phyloP scores from a whole-genome alignment of 345 rosid species.

The Turritis glabra region DNA sequence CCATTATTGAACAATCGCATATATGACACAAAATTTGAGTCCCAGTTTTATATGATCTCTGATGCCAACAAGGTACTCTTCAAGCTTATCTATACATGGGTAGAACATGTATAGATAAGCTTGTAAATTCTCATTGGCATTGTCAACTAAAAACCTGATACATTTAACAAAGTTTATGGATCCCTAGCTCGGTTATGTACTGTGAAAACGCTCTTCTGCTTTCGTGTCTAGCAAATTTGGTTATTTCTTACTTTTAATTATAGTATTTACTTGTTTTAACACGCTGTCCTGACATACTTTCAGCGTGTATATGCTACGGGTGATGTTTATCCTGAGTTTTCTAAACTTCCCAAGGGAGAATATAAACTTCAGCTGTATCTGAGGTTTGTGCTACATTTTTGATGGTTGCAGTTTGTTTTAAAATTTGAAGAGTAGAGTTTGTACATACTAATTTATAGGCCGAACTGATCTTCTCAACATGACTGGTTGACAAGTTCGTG shows the following conservation, averaged over 20 bases:
- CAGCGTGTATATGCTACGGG: conserved; percentile 90
- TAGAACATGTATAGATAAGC: conserved; percentile 5
- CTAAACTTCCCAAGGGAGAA: conserved; percentile 95
- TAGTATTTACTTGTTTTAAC: conserved; percentile 22
- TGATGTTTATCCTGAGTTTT: conserved; percentile 76
- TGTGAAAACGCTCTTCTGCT: neutral
- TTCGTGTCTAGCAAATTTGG: conserved; percentile 19
- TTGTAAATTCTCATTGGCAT: conserved; percentile 21
- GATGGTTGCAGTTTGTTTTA: conserved; percentile 8
- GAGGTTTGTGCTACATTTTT: conserved; percentile 52
- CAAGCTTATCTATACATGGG: conserved; percentile 2
- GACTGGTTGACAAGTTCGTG: neutral
- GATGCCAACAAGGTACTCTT: conserved; percentile 83
- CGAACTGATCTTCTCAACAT: conserved; percentile 4
- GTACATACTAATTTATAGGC: conserved; percentile 5
- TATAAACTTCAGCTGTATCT: conserved; percentile 72
- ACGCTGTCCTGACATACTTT: conserved; percentile 11
- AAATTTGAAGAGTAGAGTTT: conserved; percentile 12
- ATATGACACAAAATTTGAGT: conserved; percentile 96
- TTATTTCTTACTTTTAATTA: neutral
- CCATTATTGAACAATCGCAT: conserved; percentile 92
- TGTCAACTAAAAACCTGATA: conserved; percentile 1
- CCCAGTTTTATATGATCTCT: conserved; percentile 93
- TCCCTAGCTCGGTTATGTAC: conserved; percentile 6
- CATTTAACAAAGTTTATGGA: neutral